Conservation (phyloP, 768 basidiomycete species). For the Udeniomyces megalosporus region DNA sequence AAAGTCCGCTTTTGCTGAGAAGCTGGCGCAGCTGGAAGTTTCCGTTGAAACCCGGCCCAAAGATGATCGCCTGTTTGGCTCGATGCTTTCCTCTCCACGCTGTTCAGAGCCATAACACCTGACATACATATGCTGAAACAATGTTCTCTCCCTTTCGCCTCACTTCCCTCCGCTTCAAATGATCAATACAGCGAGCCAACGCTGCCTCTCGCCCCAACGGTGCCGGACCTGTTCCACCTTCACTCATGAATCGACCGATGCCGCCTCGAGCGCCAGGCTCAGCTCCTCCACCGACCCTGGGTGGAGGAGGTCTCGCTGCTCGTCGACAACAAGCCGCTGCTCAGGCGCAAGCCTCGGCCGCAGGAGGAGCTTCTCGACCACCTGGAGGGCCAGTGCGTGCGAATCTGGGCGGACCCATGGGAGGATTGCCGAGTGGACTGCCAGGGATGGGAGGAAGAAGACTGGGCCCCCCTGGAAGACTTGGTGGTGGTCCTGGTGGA, state of each 20-base stretch:
- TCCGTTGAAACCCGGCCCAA: too few relatives aligned
- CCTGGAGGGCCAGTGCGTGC: background rate
- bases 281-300: slow-evolving; percentile 2
- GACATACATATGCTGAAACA: background rate
- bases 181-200: background rate
- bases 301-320: slow-evolving; percentile 2
- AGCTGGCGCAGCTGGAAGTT: too few relatives aligned
- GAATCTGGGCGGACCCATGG: background rate
- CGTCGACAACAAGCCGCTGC: background rate
- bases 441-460: slow-evolving; percentile 4
- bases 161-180: background rate
- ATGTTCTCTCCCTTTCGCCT: background rate
- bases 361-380: background rate
- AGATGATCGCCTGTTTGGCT: too few relatives aligned
- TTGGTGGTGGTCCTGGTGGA: background rate
- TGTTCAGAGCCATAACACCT: too few relatives aligned
- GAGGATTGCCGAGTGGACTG: slow-evolving; percentile 1
- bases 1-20: too few relatives aligned
- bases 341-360: background rate
- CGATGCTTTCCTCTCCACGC: too few relatives aligned
- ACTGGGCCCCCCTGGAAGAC: slow-evolving; percentile 2
- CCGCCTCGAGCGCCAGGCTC: background rate
- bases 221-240: slow-evolving; percentile 4
- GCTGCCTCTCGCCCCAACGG: slow-evolving; percentile 2
- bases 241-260: slow-evolving; percentile 4